These are phyloP conservation scores for Marchantia paleacea DNA, from an alignment of 225 moss, liverwort and hornwort genomes.

Conservation along the genomic window DNA sequence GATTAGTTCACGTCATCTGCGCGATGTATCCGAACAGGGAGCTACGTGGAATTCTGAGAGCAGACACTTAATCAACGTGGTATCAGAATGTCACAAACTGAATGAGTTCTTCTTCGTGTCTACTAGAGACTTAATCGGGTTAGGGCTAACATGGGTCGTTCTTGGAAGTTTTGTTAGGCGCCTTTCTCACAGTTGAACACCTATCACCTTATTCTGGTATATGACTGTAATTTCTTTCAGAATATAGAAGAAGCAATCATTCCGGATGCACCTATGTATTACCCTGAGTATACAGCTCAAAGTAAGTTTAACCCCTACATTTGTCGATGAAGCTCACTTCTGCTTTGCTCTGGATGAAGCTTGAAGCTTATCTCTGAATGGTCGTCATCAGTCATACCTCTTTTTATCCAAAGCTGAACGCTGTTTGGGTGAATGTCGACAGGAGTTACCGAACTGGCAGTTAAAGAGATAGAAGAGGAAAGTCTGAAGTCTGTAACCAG, in stretches of 20 bases:
- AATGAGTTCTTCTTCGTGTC: no score
- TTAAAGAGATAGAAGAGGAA: conserved; percentile 54
- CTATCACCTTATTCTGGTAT: no score
- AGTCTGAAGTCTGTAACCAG: conserved; percentile 43
- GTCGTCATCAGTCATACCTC: not conserved
- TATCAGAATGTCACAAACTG: no score
- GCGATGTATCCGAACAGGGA: not conserved
- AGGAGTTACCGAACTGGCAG: conserved; percentile 65
- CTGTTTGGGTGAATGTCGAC: conserved; percentile 1
- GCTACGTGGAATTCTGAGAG: no score
- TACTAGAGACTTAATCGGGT: no score
- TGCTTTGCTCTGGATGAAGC: not conserved
- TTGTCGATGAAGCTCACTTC: not conserved
- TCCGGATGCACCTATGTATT: conserved; percentile 80
- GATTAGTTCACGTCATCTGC: not conserved
- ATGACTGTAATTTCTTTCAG: conserved; percentile 31
- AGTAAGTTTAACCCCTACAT: conserved; percentile 45
- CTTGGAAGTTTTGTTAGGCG: no score
- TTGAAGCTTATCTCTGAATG: not conserved
- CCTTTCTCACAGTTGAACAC: no score
- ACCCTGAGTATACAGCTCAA: conserved; percentile 70
- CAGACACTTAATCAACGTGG: no score
- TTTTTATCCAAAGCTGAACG: not conserved
- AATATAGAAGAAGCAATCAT: conserved; percentile 53
- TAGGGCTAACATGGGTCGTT: no score